Conservation (phyloP, 1,284 basidiomycete species). For the Schizopora paradoxa region DNA sequence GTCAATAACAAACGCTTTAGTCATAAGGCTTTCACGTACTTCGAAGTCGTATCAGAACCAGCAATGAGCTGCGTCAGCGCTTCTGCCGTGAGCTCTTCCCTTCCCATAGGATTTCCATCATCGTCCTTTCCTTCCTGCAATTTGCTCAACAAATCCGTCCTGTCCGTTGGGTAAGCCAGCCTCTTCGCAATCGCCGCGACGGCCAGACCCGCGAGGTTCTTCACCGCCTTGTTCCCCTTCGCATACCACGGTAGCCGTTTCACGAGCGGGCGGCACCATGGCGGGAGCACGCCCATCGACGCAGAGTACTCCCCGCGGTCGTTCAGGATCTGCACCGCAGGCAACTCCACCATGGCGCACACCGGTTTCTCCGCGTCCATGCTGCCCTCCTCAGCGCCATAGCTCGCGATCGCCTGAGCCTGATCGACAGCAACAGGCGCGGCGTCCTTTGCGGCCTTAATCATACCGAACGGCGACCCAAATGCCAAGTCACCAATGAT, state of each 20-base stretch:
- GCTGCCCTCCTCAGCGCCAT: too few species aligned
- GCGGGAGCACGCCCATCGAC: constrained; percentile 76
- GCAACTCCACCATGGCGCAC: constrained; percentile 28
- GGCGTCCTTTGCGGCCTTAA: constrained; percentile 67
- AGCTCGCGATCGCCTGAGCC: constrained; percentile 49
- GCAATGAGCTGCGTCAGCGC: constrained; percentile 46
- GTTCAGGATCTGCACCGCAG: constrained; percentile 84
- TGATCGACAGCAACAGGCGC: constrained; percentile 55
- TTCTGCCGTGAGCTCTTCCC: constrained; percentile 45
- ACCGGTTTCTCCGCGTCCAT: too few species aligned
- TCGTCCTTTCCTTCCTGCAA: constrained; percentile 38
- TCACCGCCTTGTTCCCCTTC: constrained; percentile 41
- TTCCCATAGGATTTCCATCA: constrained; percentile 40
- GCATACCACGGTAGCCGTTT: constrained; percentile 71
- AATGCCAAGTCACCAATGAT: constrained; percentile 84
- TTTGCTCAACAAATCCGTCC: constrained; percentile 13
- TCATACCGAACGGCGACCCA: constrained; percentile 87
- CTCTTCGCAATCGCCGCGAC: constrained; percentile 28
- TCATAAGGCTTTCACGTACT: constrained; percentile 6
- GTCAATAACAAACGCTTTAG: too few species aligned
- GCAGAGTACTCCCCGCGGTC: constrained; percentile 86
- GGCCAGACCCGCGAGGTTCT: constrained; percentile 32
- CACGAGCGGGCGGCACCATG: constrained; percentile 63
- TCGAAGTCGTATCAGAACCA: constrained; percentile 36
- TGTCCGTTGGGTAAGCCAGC: constrained; percentile 9